These are phyloP conservation scores for Globisporangium nodosum DNA, from an alignment of 352 stramenopile species.

Conservation along the genomic window DNA sequence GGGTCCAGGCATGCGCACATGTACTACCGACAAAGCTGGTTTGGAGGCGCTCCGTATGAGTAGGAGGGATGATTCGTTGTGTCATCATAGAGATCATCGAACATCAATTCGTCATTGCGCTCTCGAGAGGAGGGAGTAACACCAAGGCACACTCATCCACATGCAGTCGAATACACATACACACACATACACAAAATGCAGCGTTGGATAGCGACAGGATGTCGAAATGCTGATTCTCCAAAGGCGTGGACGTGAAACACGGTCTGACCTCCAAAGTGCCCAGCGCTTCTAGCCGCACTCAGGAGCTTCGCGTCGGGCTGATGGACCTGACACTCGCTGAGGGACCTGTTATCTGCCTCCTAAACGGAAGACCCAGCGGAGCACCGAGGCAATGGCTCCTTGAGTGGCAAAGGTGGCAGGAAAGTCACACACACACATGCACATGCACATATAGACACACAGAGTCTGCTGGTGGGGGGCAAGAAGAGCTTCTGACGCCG, in stretches of 20 bases:
- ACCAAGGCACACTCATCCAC: constrained; percentile 2
- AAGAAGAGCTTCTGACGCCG: background rate
- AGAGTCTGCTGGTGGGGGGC: background rate
- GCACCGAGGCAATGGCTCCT: constrained; percentile 39
- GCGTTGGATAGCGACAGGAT: constrained; percentile 12
- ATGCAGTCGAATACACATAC: constrained; percentile 5
- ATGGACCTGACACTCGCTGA: constrained; percentile 73
- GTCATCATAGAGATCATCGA: constrained; percentile 22
- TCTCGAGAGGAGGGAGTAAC: constrained; percentile 8
- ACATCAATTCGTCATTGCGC: constrained; percentile 42
- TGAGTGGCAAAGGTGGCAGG: constrained; percentile 64
- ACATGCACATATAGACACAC: background rate
- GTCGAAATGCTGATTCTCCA: constrained; percentile 84
- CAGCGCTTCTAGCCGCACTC: constrained; percentile 62
- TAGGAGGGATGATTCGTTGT: constrained; percentile 61
- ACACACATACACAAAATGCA: background rate
- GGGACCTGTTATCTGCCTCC: constrained; percentile 61
- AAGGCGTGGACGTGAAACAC: constrained; percentile 54
- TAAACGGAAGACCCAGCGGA: constrained; percentile 62
- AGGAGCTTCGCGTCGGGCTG: constrained; percentile 69
- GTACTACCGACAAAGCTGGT: background rate
- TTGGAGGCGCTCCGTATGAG: constrained; percentile 52
- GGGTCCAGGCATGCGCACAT: background rate
- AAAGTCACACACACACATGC: constrained; percentile 5
- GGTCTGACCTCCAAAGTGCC: constrained; percentile 59